A percentile compares a stretch with the other conserved stretches of the same genome.
Evolutionary conservation across 306 rosid genomes (phyloP).

Genomic region (Quercus wislizeni): DNA sequence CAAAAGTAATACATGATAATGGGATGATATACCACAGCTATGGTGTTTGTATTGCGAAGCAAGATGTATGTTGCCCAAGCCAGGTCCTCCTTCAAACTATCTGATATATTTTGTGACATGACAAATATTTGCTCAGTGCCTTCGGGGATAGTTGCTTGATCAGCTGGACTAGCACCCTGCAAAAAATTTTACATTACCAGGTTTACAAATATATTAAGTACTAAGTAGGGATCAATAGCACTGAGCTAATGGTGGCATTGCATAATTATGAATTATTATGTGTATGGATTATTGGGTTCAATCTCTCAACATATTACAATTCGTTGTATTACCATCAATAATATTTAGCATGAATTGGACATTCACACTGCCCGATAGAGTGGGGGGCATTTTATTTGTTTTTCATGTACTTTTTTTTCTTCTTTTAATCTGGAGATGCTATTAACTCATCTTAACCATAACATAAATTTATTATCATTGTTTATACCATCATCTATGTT

Average conservation of each 20-base stretch:
- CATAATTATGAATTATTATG: neutral
- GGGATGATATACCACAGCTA: conserved; percentile 50
- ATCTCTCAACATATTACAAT: neutral
- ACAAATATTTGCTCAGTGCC: conserved; percentile 71
- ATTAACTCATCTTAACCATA: neutral
- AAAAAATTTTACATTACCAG: conserved; percentile 16
- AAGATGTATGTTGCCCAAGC: conserved; percentile 90
- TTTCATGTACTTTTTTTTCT: too few relatives aligned
- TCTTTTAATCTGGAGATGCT: too few relatives aligned
- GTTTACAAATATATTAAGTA: neutral
- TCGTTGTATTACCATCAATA: too few relatives aligned
- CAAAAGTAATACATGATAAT: conserved; percentile 5
- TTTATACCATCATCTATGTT: too few relatives aligned
- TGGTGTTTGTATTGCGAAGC: conserved; percentile 72
- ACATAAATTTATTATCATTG: neutral
- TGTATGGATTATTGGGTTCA: neutral
- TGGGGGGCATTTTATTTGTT: too few relatives aligned
- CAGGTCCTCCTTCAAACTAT: conserved; percentile 66
- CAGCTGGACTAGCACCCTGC: conserved; percentile 72
- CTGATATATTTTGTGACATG: conserved; percentile 50
- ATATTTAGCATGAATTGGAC: too few relatives aligned
- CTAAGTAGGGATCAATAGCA: conserved; percentile 1
- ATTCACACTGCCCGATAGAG: too few relatives aligned
- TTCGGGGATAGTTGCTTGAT: conserved; percentile 62
- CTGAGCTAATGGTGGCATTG: neutral